phyloP scores from a whole-genome alignment of 1,284 basidiomycete genomes.

The Tausonia pullulans region DNA sequence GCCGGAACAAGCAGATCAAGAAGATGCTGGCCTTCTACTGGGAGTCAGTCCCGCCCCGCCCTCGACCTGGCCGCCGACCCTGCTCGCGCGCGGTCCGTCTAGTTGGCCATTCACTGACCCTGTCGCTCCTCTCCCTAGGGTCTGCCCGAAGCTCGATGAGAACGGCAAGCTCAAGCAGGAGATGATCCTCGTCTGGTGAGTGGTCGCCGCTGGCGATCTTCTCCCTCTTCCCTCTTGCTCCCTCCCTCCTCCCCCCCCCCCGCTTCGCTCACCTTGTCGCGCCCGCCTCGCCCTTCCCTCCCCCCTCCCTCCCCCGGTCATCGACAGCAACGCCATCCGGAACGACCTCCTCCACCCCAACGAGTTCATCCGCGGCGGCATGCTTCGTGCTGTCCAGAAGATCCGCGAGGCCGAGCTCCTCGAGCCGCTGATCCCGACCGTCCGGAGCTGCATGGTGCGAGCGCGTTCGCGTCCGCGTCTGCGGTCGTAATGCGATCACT shows the following conservation, averaged over 20 bases:
- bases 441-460: slow-evolving; percentile 66
- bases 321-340: slow-evolving; percentile 77
- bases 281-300: neutral
- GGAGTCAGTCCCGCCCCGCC: slow-evolving; percentile 48
- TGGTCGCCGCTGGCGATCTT: slow-evolving; percentile 21
- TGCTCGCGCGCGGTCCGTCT: neutral
- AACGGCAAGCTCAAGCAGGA: slow-evolving; percentile 97
- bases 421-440: slow-evolving; percentile 89
- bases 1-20: slow-evolving; percentile 92
- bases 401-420: slow-evolving; percentile 87
- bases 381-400: slow-evolving; percentile 93
- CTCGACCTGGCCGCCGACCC: too few species aligned
- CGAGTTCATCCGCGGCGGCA: slow-evolving; percentile 97
- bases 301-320: neutral
- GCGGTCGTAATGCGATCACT: neutral
- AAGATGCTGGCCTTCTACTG: slow-evolving; percentile 98
- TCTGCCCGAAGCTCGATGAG: slow-evolving; percentile 97
- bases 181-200: slow-evolving; percentile 98
- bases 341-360: slow-evolving; percentile 98
- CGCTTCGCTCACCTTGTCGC: neutral
- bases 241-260: neutral
- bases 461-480: neutral
- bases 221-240: neutral
- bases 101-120: neutral
- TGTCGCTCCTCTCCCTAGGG: slow-evolving; percentile 28